Conservation (phyloP, 2,329 filamentous ascomycete genomes). For the Plectosphaerella cucumerina region DNA sequence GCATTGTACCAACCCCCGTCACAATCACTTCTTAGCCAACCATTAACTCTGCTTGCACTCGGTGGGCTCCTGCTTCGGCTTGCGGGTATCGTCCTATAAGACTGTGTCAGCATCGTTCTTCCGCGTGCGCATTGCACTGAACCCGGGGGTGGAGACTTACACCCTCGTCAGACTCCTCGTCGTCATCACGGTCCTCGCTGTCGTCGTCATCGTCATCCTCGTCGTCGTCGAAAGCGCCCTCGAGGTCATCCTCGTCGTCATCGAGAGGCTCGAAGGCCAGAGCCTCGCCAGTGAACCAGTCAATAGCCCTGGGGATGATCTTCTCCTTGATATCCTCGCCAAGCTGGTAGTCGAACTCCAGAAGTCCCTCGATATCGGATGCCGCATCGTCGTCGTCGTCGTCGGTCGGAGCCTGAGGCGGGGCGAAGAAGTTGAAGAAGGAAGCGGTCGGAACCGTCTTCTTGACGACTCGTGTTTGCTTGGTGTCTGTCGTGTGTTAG, state of each 20-base stretch:
- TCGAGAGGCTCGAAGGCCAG: conserved; percentile 93
- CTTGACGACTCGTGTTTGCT: conserved; percentile 98
- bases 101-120: conserved; percentile 9
- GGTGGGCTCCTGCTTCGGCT: conserved; percentile 89
- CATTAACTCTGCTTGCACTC: conserved; percentile 95
- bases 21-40: conserved; percentile 22
- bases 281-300: conserved; percentile 99
- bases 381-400: conserved; percentile 70
- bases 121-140: conserved; percentile 1
- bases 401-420: conserved; percentile 77
- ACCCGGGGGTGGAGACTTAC: conserved; percentile 37
- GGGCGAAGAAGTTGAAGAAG: conserved; percentile 99
- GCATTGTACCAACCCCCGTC: conserved; percentile 22
- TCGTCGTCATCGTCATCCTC: conserved; percentile 89
- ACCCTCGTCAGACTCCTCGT: conserved; percentile 75
- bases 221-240: conserved; percentile 83
- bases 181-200: conserved; percentile 80
- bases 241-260: conserved; percentile 74
- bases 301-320: conserved; percentile 94
- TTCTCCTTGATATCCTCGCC: conserved; percentile 99
- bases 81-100: conserved; percentile 73
- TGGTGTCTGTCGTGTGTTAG: conserved; percentile 66
- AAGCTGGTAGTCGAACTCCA: conserved; percentile 97
- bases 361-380: conserved; percentile 91
- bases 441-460: conserved; percentile 98